Evolutionary conservation across 2,329 filamentous ascomycete genomes (phyloP), one percentile per base, ranked within the genome.

Genomic region (Teratosphaeria viscida): DNA sequence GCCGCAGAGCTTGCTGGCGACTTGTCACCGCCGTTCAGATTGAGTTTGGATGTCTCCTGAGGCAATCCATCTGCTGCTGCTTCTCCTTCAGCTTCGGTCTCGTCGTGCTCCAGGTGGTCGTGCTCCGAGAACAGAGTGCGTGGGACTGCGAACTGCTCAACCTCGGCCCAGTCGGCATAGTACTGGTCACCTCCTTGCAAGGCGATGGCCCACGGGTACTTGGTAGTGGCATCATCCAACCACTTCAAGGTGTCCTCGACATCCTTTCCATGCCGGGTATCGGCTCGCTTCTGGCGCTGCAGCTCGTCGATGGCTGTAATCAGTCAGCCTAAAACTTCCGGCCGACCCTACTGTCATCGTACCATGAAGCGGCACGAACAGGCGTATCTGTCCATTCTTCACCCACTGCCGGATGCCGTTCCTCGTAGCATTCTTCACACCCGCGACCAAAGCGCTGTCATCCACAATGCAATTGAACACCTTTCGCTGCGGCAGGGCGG

Each of bases 391-490:
- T 60, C 76, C 77, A 62, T 77, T 76, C 60, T 74, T 73, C 47
- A 79, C 73, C 78, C 78, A 80, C 68, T 79, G 79, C 68, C 76
- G 72, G 62, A 81, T 78, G 57, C 78, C 78, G 65, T 81, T 78
- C 63, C 78, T 72, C 59, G 78, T 80, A 69, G 76, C 78, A 67
- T 75, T 77, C 73, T 79, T 79, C 55, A 78, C 77, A 60, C 78
- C 78, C 49, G 77, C 77, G 59, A 80, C 73, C 63, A 81, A 67
- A 35, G 78, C 78, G 23, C 75, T 78, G 64, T 80, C 78, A 66
- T 81, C 78, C 64, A 79, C 77, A 63, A 80, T 80, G 68, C 78
- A 80, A 72, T 80, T 80, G 75, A 81, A 80, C 60, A 79, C 67
- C 71, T 79, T 80, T 64, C 77, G 74, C 12, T 64, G 61, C 29